Evolutionary conservation across 2,329 filamentous ascomycete species (phyloP).

Genomic region (Metarhizium rileyi): DNA sequence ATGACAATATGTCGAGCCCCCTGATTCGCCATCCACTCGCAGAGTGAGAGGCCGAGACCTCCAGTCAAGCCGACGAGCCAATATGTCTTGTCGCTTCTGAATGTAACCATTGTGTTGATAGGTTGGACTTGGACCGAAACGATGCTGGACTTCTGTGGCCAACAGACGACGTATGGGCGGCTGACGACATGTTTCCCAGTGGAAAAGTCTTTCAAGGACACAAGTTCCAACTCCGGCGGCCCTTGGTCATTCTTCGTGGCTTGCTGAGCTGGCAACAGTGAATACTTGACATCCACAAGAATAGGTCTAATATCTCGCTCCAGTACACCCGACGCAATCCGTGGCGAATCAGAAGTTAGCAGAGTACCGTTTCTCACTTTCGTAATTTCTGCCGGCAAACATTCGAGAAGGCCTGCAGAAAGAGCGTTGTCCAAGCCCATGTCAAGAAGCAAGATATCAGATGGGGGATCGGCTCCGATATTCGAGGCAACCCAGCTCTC

Average conservation of each 20-base stretch:
- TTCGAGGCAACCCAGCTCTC: too few species aligned
- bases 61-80: constrained; percentile 22
- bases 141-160: not conserved
- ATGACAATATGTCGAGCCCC: constrained; percentile 12
- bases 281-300: not conserved
- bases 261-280: constrained; percentile 8
- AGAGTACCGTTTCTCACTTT: not conserved
- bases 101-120: constrained; percentile 8
- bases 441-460: too few species aligned
- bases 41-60: constrained; percentile 25
- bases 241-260: too few species aligned
- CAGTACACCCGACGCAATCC: not conserved
- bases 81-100: constrained; percentile 13
- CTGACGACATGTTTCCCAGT: not conserved
- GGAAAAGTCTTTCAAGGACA: not conserved
- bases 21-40: constrained; percentile 24
- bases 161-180: too few species aligned
- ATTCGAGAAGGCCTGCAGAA: too few species aligned
- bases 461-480: too few species aligned
- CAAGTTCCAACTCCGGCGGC: not conserved
- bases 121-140: not conserved
- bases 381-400: not conserved
- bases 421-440: too few species aligned
- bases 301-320: not conserved
- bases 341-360: not conserved